Evolutionary conservation across 208 protist species (phyloP), one percentile per base, ranked within the genome.

Genomic region (Trypanosoma theileri): DNA sequence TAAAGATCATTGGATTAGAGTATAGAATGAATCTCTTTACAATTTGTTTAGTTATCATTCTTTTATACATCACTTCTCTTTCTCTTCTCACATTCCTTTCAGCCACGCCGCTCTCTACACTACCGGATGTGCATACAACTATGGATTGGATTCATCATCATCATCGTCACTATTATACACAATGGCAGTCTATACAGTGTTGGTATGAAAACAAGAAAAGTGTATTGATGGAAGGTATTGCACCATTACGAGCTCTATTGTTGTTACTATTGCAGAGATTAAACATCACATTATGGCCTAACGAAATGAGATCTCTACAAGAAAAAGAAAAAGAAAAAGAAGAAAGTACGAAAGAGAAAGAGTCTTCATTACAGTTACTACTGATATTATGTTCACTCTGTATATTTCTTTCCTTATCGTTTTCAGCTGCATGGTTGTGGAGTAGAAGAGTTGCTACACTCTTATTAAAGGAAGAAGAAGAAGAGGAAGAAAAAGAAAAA

Each of bases 121-220:
- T 54, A 24, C 50, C 17, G 50, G 50, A 21, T 10, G 50, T 54
- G 4, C 9, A n/a, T 8, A 54, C 16, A 28, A 24, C 24, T 12
- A 4, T 21, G 50, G 9, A n/a, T 54, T 54, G 50, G 17, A 14
- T 13, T 0, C 9, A 54, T 24, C 24, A 12, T n/a, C n/a, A n/a
- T n/a, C n/a, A n/a, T n/a, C n/a, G n/a, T n/a, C n/a, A n/a, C n/a
- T n/a, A n/a, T n/a, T n/a, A n/a, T 17, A 28, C 50, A 13, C 50
- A 24, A 24, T 4, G 4, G 11, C 13, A 22, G 50, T 17, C 16
- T 22, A n/a, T 54, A 21, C 16, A 54, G 17, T 10, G 24, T 11
- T 54, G 50, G 50, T 54, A 54, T 54, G 50, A 54, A 54, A n/a
- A 54, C 17, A 54, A 21, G 12, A n/a, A 24, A n/a, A 54, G 17